Evolutionary conservation across 805 yeast species (phyloP).

Genomic region (Candida maesae): DNA sequence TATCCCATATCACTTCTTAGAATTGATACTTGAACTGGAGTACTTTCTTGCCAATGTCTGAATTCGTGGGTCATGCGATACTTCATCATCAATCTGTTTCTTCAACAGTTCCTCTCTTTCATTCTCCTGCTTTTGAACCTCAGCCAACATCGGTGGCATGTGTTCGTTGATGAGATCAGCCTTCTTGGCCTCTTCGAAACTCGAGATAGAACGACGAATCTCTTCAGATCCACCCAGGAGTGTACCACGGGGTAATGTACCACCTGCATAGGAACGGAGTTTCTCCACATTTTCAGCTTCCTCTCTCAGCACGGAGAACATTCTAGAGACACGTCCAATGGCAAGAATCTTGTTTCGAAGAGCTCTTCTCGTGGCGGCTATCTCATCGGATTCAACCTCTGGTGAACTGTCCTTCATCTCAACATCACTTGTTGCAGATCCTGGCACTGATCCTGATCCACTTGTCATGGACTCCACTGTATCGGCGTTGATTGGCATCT

Average conservation of each 20-base stretch:
- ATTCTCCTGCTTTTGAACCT: constrained; percentile 41
- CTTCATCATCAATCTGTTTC: constrained; percentile 31
- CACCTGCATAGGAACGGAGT: constrained; percentile 67
- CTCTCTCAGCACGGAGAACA: constrained; percentile 84
- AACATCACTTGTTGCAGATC: neutral
- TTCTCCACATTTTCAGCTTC: constrained; percentile 84
- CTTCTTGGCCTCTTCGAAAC: constrained; percentile 78
- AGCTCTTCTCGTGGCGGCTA: constrained; percentile 43
- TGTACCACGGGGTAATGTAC: constrained; percentile 83
- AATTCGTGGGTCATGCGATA: constrained; percentile 18
- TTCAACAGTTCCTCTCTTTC: constrained; percentile 43
- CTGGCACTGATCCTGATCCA: constrained; percentile 5
- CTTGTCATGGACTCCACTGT: too few species aligned
- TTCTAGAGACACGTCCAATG: constrained; percentile 91
- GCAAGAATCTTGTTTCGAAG: constrained; percentile 87
- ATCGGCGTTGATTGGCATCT: constrained; percentile 42
- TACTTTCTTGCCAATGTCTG: constrained; percentile 28
- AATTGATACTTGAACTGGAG: constrained; percentile 9
- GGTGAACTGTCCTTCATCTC: neutral
- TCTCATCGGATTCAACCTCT: constrained; percentile 16
- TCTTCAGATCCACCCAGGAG: constrained; percentile 81
- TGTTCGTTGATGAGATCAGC: constrained; percentile 85
- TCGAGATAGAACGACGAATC: constrained; percentile 58
- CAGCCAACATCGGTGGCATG: constrained; percentile 75
- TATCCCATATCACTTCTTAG: neutral